Percentiles rank a stretch among this genome's conserved stretches.
phyloP scores from a whole-genome alignment of 2,329 filamentous ascomycete species.

The Xylaria sp. region DNA sequence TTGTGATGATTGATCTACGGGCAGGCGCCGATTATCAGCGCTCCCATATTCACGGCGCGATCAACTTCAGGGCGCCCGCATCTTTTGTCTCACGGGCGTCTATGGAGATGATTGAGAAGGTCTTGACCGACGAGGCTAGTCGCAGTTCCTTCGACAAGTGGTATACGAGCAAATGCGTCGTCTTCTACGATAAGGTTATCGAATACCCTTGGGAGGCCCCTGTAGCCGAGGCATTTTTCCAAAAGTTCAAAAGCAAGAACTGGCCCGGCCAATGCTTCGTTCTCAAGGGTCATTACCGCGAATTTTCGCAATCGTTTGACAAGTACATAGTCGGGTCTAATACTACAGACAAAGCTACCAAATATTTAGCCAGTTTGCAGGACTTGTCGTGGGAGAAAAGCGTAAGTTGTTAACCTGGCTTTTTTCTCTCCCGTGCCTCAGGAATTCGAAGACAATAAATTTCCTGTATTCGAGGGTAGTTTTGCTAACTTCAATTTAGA shows the following conservation, averaged over 20 bases:
- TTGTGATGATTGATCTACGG: conserved; percentile 62
- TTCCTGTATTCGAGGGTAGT: not conserved
- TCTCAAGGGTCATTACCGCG: conserved; percentile 65
- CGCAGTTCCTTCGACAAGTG: conserved; percentile 59
- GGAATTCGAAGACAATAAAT: not conserved
- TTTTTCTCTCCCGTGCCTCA: not conserved
- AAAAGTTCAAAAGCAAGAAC: conserved; percentile 57
- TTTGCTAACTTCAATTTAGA: conserved; percentile 26
- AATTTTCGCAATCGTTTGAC: conserved; percentile 64
- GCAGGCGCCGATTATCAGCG: conserved; percentile 58
- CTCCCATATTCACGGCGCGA: conserved; percentile 62
- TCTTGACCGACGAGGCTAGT: conserved; percentile 60
- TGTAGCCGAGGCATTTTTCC: conserved; percentile 55
- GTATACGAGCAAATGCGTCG: conserved; percentile 58
- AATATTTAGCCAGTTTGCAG: conserved; percentile 54
- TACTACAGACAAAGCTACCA: conserved; percentile 54
- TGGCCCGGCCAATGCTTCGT: conserved; percentile 65
- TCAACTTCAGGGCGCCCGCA: conserved; percentile 62
- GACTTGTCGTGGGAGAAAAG: conserved; percentile 49
- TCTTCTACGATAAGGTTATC: conserved; percentile 63
- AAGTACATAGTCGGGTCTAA: conserved; percentile 59
- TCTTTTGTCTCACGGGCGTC: conserved; percentile 59
- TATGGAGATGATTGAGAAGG: conserved; percentile 62
- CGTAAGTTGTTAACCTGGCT: conserved; percentile 42
- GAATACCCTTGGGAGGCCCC: conserved; percentile 64